These are phyloP conservation scores for Ophiostoma ips DNA, from an alignment of 2,329 filamentous ascomycete genomes.

Conservation along the genomic window DNA sequence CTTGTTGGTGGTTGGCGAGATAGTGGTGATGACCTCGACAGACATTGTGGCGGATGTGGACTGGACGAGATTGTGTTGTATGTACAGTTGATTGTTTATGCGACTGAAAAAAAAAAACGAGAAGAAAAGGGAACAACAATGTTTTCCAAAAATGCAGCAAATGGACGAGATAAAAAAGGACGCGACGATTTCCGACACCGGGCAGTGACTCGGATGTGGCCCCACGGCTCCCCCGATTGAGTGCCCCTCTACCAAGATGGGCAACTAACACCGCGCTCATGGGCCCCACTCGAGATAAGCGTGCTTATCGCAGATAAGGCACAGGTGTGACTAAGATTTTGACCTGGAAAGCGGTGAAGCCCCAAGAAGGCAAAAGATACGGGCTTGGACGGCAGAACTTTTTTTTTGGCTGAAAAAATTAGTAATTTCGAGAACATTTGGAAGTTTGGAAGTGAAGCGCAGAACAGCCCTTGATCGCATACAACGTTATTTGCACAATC, in stretches of 20 bases:
- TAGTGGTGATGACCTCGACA: constrained; percentile 55
- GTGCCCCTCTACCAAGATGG: neutral
- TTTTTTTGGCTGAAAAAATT: neutral
- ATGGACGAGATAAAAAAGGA: neutral
- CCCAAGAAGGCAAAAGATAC: neutral
- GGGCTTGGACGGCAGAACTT: neutral
- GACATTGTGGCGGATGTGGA: constrained; percentile 32
- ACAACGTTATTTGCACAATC: neutral
- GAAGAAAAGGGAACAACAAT: neutral
- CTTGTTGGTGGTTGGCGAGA: constrained; percentile 83
- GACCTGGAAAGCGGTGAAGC: neutral
- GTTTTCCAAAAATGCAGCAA: no score
- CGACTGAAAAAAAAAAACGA: neutral
- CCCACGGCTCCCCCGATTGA: neutral
- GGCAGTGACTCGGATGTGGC: neutral
- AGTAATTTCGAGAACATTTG: neutral
- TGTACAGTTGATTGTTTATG: neutral
- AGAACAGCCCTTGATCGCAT: neutral
- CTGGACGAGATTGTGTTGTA: neutral
- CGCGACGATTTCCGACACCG: no score
- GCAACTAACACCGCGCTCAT: neutral
- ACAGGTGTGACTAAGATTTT: neutral
- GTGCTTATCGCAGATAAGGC: neutral
- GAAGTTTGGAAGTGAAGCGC: no score
- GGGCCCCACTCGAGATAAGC: neutral